Conservation (phyloP, 192 early-diverging fungal species). For the Entomortierella chlamydospora region DNA sequence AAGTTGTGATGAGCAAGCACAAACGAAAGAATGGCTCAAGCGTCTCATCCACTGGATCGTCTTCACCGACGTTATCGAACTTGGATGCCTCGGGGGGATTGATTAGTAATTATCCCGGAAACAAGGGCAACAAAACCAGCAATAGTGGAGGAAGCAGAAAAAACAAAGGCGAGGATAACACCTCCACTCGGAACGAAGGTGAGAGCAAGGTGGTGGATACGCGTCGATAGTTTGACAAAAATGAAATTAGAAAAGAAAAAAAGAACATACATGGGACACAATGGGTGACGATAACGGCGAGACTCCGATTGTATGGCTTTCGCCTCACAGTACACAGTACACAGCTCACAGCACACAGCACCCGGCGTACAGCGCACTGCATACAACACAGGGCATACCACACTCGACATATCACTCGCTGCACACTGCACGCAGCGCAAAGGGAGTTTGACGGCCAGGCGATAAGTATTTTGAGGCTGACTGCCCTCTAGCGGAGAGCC, state of each 20-base stretch:
- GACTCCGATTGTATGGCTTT: too few relatives aligned
- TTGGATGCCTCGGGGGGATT: neutral
- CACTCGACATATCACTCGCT: too few relatives aligned
- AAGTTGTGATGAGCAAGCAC: slow-evolving; percentile 44
- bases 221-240: too few relatives aligned
- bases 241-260: neutral
- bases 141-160: slow-evolving; percentile 5
- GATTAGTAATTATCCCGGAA: neutral
- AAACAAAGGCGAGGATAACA: neutral
- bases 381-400: too few relatives aligned
- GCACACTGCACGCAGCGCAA: too few relatives aligned
- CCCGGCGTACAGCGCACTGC: too few relatives aligned
- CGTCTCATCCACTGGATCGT: neutral
- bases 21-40: slow-evolving; percentile 24
- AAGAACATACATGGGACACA: neutral
- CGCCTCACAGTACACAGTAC: too few relatives aligned
- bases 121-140: neutral
- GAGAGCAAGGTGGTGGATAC: slow-evolving; percentile 29
- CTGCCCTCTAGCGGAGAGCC: too few relatives aligned
- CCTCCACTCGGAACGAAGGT: slow-evolving; percentile 42
- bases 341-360: too few relatives aligned
- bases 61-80: neutral
- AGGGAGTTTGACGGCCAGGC: too few relatives aligned
- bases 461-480: too few relatives aligned
- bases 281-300: too few relatives aligned